Base-by-base conservation (phyloP, 23 red algal genomes). In the Cyanidioschyzon merolae region DNA sequence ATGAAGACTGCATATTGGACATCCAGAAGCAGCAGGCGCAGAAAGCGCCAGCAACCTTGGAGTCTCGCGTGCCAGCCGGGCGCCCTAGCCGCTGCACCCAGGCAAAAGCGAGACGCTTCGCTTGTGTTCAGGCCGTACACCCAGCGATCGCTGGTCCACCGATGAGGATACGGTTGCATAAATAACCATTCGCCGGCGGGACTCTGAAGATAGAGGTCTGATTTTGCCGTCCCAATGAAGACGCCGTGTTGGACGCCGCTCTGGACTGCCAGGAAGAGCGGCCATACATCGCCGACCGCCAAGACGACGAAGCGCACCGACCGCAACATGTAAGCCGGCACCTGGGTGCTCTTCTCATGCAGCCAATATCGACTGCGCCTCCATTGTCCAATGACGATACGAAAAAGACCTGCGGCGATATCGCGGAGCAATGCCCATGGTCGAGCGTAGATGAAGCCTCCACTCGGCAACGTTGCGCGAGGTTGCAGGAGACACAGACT, bases 141-240 rank as follows among this genome's bases (percentile, higher is more conserved):
- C 63, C 63, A 71, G 12, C n/a, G n/a, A 35, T 71, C 63, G 63
- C 63, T 71, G 16, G 21, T 35, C n/a, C 21, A 35, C 3, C 63
- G 63, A 35, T 71, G 63, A 3, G 63, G 63, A 32, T 35, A 35
- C 63, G 63, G 63, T 71, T 71, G 63, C 63, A 35, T 35, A 32
- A 71, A 71, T 27, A 25, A 35, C 21, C 21, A 71, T 7, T 30
- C 45, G 2, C 78, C 78, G 31, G n/a, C 38, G 34, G 40, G 39
- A 59, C 39, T 71, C 17, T 58, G 59, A 7, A 81, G 17, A 36
- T 81, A 81, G 34, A 71, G 68, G 24, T 81, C 78, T 0, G 78
- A 81, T 36, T 81, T 81, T 2, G 78, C 78, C 12, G 78, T 81
- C 21, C 78, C 78, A 16, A 81, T 57, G 39, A 81, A 81, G 37